A percentile compares a stretch with the other conserved stretches of the same genome.
phyloP scores from a whole-genome alignment of 768 basidiomycete species.

The Suillus alpinus region DNA sequence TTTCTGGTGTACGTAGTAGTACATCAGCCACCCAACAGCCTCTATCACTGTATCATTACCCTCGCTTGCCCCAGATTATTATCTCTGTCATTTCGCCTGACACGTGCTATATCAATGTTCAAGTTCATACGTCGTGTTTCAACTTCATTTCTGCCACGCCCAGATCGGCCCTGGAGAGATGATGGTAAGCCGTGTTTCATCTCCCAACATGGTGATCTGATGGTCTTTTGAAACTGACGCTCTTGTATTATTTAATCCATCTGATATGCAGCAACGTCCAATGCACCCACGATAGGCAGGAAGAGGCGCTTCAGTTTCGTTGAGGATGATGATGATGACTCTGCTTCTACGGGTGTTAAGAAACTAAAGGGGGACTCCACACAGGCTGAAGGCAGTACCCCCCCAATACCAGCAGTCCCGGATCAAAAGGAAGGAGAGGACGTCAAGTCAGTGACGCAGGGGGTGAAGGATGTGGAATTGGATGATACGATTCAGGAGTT shows the following conservation, averaged over 20 bases:
- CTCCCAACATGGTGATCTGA: slow-evolving; percentile 5
- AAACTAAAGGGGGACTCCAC: slow-evolving; percentile 43
- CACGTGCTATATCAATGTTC: slow-evolving; percentile 44
- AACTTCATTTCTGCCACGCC: slow-evolving; percentile 62
- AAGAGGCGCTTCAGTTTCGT: slow-evolving; percentile 63
- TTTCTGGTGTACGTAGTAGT: slow-evolving; percentile 4
- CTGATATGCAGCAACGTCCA: slow-evolving; percentile 58
- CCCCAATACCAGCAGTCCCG: slow-evolving; percentile 20
- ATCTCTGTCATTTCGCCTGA: not conserved
- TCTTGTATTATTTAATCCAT: slow-evolving; percentile 8
- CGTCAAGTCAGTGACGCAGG: slow-evolving; percentile 70
- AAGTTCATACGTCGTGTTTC: slow-evolving; percentile 71
- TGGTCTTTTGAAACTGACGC: slow-evolving; percentile 11
- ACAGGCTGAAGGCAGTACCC: slow-evolving; percentile 26
- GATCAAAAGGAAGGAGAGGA: slow-evolving; percentile 37
- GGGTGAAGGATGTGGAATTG: slow-evolving; percentile 67
- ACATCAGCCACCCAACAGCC: not conserved
- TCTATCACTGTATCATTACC: not conserved
- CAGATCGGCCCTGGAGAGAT: slow-evolving; percentile 75
- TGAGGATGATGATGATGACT: slow-evolving; percentile 38
- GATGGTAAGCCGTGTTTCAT: slow-evolving; percentile 52
- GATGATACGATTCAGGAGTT: slow-evolving; percentile 34
- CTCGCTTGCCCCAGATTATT: slow-evolving; percentile 1
- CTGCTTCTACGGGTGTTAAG: slow-evolving; percentile 24
- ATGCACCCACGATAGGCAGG: slow-evolving; percentile 63